Evolutionary conservation across 768 basidiomycete genomes (phyloP).

Genomic region (Termitomyces bulborhizus): DNA sequence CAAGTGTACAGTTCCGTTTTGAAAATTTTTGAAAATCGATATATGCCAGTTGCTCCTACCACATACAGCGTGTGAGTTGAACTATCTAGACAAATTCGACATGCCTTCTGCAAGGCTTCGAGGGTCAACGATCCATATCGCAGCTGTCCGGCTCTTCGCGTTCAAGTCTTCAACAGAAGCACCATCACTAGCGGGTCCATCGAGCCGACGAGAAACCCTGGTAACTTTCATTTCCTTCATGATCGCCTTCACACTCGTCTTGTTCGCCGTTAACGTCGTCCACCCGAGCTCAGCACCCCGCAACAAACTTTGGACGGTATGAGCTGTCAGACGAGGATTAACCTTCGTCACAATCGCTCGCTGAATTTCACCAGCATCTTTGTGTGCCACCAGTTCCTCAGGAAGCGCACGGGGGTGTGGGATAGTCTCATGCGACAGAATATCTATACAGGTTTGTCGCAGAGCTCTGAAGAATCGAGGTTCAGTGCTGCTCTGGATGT

Average conservation of each 20-base stretch:
- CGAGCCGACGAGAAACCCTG: constrained; percentile 26
- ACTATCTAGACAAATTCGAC: constrained; percentile 15
- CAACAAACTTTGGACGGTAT: constrained; percentile 71
- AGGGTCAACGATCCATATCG: constrained; percentile 73
- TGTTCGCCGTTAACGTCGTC: constrained; percentile 89
- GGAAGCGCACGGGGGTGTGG: constrained; percentile 27
- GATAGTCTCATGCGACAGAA: constrained; percentile 43
- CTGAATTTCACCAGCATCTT: constrained; percentile 35
- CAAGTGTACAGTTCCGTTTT: background rate
- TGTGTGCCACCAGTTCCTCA: constrained; percentile 13
- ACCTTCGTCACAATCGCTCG: constrained; percentile 47
- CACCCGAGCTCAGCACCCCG: constrained; percentile 63
- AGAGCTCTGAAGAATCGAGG: constrained; percentile 44
- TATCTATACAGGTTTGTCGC: constrained; percentile 43
- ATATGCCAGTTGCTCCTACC: background rate
- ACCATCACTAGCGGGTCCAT: constrained; percentile 16
- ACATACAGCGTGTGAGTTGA: background rate
- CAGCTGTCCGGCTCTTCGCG: constrained; percentile 16
- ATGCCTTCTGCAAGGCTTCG: constrained; percentile 68
- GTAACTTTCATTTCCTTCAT: constrained; percentile 55
- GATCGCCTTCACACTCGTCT: constrained; percentile 70
- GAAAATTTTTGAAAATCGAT: background rate
- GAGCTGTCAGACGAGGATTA: constrained; percentile 60
- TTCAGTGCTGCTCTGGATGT: background rate
- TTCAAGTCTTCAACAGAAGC: constrained; percentile 1